Conservation (phyloP, 805 yeast genomes). For the Ogataea dorogensis region DNA sequence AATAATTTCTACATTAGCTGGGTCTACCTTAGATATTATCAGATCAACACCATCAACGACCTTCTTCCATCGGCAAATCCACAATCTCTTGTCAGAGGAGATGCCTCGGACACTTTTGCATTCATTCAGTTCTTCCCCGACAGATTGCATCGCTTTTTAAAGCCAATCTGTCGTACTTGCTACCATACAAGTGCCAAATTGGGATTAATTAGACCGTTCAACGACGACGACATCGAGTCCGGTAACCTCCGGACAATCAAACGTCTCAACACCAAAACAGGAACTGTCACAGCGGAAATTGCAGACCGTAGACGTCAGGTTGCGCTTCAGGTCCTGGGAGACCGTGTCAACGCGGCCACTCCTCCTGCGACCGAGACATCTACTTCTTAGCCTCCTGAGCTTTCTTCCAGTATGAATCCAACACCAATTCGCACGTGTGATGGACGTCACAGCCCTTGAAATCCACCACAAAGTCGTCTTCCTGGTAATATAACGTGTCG, state of each 20-base stretch:
- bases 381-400: constrained; percentile 12
- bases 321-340: constrained; percentile 72
- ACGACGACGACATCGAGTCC: constrained; percentile 66
- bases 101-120: constrained; percentile 87
- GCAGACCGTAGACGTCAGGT: constrained; percentile 79
- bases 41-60: constrained; percentile 40
- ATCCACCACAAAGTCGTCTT: constrained; percentile 67
- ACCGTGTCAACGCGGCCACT: constrained; percentile 30
- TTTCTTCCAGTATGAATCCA: constrained; percentile 38
- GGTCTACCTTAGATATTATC: constrained; percentile 77
- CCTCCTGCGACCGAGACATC: constrained; percentile 2
- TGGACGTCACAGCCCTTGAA: constrained; percentile 56
- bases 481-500: constrained; percentile 50
- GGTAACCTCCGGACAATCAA: constrained; percentile 70
- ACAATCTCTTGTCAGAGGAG: constrained; percentile 55
- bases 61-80: constrained; percentile 27
- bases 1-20: constrained; percentile 67
- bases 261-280: constrained; percentile 42
- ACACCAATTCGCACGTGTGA: constrained; percentile 50
- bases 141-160: constrained; percentile 47
- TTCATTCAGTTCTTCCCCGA: constrained; percentile 83
- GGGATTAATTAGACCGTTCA: constrained; percentile 59
- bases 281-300: constrained; percentile 37
- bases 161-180: constrained; percentile 46
- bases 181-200: constrained; percentile 41